These are phyloP conservation scores for Malassezia furfur DNA, from an alignment of 1,284 basidiomycete species.

Conservation along the genomic window DNA sequence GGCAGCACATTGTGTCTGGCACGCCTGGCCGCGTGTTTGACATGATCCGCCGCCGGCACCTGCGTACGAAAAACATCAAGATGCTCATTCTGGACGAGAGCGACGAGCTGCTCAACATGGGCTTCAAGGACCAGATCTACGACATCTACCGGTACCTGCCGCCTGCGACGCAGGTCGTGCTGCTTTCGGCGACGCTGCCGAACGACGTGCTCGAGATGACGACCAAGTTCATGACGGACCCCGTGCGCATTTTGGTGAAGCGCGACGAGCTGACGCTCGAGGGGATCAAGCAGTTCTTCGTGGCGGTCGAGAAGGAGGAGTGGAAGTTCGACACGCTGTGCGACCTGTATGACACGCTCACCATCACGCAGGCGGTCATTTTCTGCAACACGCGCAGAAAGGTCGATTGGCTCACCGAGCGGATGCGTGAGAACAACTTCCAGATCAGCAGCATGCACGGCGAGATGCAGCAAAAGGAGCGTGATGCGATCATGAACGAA, in stretches of 20 bases:
- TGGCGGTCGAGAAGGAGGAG: slow-evolving; percentile 98
- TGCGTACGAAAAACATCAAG: slow-evolving; percentile 96
- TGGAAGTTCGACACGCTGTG: slow-evolving; percentile 99
- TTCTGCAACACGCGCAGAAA: slow-evolving; percentile 99
- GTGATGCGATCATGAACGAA: slow-evolving; percentile 97
- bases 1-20: slow-evolving; percentile 93
- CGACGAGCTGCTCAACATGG: slow-evolving; percentile 92
- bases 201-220: slow-evolving; percentile 99
- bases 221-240: slow-evolving; percentile 99
- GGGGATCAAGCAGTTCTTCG: slow-evolving; percentile 99
- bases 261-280: slow-evolving; percentile 99
- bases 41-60: slow-evolving; percentile 90
- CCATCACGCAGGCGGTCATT: slow-evolving; percentile 98
- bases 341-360: slow-evolving; percentile 90
- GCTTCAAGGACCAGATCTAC: slow-evolving; percentile 99
- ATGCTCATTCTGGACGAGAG: slow-evolving; percentile 98
- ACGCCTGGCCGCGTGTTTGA: slow-evolving; percentile 98
- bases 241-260: slow-evolving; percentile 95
- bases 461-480: slow-evolving; percentile 97
- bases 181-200: slow-evolving; percentile 88
- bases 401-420: slow-evolving; percentile 98
- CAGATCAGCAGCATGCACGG: slow-evolving; percentile 58
- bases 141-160: slow-evolving; percentile 98
- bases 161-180: slow-evolving; percentile 92
- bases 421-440: slow-evolving; percentile 66